A percentile compares a stretch with the other conserved stretches of the same genome.
phyloP scores from a whole-genome alignment of 805 yeast species.

The Candida peoriensis region DNA sequence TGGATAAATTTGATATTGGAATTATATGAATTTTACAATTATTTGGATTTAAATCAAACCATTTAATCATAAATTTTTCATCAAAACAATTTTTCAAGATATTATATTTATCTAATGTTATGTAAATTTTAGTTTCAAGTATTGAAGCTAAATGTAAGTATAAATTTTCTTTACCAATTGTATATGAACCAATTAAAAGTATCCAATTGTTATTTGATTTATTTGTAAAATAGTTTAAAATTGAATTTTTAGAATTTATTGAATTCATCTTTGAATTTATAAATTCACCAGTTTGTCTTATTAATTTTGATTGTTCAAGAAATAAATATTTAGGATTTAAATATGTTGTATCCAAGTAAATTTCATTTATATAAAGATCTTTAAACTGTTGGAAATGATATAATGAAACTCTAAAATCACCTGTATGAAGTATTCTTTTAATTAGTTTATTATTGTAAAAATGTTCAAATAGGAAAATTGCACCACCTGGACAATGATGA shows the following conservation, averaged over 20 bases:
- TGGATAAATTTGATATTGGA: slow-evolving; percentile 53
- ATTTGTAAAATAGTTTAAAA: slow-evolving; percentile 32
- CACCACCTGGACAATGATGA: slow-evolving; percentile 97
- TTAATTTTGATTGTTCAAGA: slow-evolving; percentile 70
- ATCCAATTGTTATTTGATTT: slow-evolving; percentile 26
- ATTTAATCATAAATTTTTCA: neutral
- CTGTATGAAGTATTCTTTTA: slow-evolving; percentile 67
- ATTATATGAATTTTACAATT: slow-evolving; percentile 60
- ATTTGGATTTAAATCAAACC: slow-evolving; percentile 2
- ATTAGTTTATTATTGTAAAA: slow-evolving; percentile 23
- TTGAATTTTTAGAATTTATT: slow-evolving; percentile 23
- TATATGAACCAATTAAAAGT: slow-evolving; percentile 78
- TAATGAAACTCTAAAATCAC: slow-evolving; percentile 78
- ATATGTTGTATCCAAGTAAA: slow-evolving; percentile 90
- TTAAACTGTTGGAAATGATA: slow-evolving; percentile 28
- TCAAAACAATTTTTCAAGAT: slow-evolving; percentile 4
- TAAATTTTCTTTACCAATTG: slow-evolving; percentile 87
- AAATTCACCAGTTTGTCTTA: slow-evolving; percentile 53
- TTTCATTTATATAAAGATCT: slow-evolving; percentile 40
- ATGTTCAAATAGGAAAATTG: slow-evolving; percentile 64
- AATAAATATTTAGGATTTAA: slow-evolving; percentile 68
- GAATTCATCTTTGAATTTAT: slow-evolving; percentile 21
- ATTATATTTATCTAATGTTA: slow-evolving; percentile 31
- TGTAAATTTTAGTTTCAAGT: slow-evolving; percentile 48
- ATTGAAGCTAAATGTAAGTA: slow-evolving; percentile 60